Evolutionary conservation across 495 filamentous ascomycete genomes (phyloP).

Genomic region (Aspergillus egyptiacus): DNA sequence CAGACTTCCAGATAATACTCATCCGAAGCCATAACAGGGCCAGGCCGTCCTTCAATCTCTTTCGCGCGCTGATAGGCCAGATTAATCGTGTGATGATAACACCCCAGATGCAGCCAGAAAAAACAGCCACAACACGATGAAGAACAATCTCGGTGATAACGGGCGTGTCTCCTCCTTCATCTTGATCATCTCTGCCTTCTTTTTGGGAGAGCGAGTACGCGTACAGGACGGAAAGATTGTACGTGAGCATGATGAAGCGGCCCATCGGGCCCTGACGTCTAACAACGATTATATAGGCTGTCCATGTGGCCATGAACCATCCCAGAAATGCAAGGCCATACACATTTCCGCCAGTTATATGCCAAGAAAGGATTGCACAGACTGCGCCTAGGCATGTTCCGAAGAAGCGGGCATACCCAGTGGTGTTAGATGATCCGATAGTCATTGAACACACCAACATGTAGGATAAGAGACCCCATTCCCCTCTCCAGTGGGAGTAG

Average conservation of each 20-base stretch:
- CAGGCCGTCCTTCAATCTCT: constrained; percentile 79
- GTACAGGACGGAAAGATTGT: constrained; percentile 94
- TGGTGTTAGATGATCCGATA: constrained; percentile 89
- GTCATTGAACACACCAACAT: constrained; percentile 99
- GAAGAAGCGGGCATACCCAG: constrained; percentile 76
- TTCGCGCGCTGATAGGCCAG: constrained; percentile 86
- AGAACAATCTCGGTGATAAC: constrained; percentile 81
- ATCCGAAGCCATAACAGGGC: constrained; percentile 85
- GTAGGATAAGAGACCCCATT: constrained; percentile 95
- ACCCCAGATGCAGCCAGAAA: constrained; percentile 86
- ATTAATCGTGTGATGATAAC: constrained; percentile 82
- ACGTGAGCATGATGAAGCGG: constrained; percentile 86
- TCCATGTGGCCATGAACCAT: constrained; percentile 72
- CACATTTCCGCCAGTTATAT: constrained; percentile 62
- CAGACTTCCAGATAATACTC: constrained; percentile 94
- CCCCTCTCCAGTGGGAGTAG: constrained; percentile 86
- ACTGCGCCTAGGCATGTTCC: constrained; percentile 79
- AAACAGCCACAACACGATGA: constrained; percentile 86
- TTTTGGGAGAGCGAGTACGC: constrained; percentile 80
- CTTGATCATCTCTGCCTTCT: constrained; percentile 61
- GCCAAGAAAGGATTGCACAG: constrained; percentile 72
- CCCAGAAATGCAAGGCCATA: constrained; percentile 69
- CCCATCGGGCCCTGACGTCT: constrained; percentile 84
- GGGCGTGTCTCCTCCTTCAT: constrained; percentile 81
- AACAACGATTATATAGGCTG: constrained; percentile 82